Evolutionary conservation across 2,329 filamentous ascomycete genomes (phyloP).

Genomic region (Emmonsia crescens): DNA sequence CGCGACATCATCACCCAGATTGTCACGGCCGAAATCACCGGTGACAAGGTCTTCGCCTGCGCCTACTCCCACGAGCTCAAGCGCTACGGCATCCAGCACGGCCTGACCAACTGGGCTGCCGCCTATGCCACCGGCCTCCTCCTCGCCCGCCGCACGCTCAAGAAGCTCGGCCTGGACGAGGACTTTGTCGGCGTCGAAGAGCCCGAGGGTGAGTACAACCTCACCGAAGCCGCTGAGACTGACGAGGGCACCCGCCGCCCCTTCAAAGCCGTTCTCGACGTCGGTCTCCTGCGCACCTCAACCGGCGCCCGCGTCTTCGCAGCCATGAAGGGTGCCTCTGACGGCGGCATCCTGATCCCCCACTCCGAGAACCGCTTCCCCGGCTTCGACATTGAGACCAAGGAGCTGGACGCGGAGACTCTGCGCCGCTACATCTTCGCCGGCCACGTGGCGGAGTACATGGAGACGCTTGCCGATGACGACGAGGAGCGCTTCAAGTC

Average conservation of each 20-base stretch:
- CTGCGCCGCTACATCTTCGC: conserved; percentile 99
- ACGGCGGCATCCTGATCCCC: conserved; percentile 91
- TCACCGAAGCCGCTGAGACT: conserved; percentile 88
- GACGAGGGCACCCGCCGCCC: conserved; percentile 82
- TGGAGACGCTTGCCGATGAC: conserved; percentile 98
- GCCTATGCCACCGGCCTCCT: conserved; percentile 95
- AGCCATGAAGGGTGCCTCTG: conserved; percentile 98
- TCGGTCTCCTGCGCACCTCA: conserved; percentile 92
- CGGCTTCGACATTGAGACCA: conserved; percentile 89
- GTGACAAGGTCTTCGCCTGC: conserved; percentile 89
- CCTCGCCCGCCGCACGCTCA: conserved; percentile 88
- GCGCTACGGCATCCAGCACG: conserved; percentile 95
- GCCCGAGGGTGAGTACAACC: conserved; percentile 85
- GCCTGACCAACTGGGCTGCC: conserved; percentile 98
- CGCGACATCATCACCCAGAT: conserved; percentile 99
- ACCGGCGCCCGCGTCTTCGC: conserved; percentile 98
- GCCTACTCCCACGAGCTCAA: conserved; percentile 97
- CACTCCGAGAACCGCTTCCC: conserved; percentile 99
- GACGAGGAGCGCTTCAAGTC: conserved; percentile 99
- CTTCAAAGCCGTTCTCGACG: conserved; percentile 98
- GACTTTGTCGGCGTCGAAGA: conserved; percentile 94
- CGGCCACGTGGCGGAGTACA: conserved; percentile 99
- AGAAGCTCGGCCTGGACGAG: conserved; percentile 93
- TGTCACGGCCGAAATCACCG: conserved; percentile 87
- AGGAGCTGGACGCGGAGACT: conserved; percentile 95